Base-by-base conservation (phyloP, 768 basidiomycete genomes). In the Russula griseocarnosa region DNA sequence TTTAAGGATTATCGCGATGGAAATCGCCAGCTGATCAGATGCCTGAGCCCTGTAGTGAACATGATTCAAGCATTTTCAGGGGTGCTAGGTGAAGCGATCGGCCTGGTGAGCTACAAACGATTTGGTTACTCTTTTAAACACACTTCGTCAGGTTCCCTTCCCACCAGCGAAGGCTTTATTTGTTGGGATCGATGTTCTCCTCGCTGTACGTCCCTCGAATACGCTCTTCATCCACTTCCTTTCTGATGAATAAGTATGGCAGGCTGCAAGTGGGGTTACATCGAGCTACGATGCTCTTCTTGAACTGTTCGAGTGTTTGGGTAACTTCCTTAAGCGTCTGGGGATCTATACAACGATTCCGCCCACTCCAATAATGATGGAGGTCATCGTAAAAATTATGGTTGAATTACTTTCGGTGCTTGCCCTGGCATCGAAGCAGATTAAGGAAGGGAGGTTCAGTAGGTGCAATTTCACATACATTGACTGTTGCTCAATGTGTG, bases 371-470 rank as follows among this genome's bases (percentile, higher is more conserved):
- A 16, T 28, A 7, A 50, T 50, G 49, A 16, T 14, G 2, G 49
- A 18, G 4, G 24, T 28, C 6, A 1, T 50, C 9, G 11, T 28
- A 22, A 50, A 50, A 28, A 50, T 50, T 1, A 50, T 28, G 49
- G 49, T 26, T 1, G 26, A 50, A 9, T 3, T 50, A 18, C 49
- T 50, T 14, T 50, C 49, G 0, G 49, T 50, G 7, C 49, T 50
- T 50, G 24, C 46, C 46, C 46, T 47, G 11, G 52, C 52, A 3
- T 53, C 60, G 7, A 60, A 60, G 32, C 52, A 54, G 10, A 47
- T 61, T 8, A 44, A 61, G 8, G 38, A 62, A 11, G 61, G 61
- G 1, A 28, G 55, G 4, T 7, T 62, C 16, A 57, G 61, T 62
- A n/a, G 51, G 61, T 14, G 3, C 10, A 1, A 2, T 1, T 9